Percentiles rank a stretch among this genome's conserved stretches.
Evolutionary conservation across 495 filamentous ascomycete species (phyloP).

Genomic region (Xylaria nigripes): DNA sequence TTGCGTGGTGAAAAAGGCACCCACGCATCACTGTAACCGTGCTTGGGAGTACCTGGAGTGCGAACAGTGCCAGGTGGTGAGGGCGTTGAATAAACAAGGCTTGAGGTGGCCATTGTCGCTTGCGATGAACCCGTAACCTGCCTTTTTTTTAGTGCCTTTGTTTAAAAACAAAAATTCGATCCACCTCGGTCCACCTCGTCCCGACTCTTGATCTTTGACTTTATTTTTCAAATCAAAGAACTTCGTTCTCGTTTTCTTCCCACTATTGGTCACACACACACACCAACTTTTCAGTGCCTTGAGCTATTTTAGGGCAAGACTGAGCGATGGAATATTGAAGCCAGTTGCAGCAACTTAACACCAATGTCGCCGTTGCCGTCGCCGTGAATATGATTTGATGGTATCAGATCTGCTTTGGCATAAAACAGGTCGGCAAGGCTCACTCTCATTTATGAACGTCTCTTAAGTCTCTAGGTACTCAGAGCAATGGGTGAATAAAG

Average conservation of each 20-base stretch:
- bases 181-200: constrained; percentile 1
- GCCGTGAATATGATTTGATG: neutral
- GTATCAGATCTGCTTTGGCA: neutral
- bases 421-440: neutral
- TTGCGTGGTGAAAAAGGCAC: constrained; percentile 60
- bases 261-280: neutral
- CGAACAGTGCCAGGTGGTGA: constrained; percentile 51
- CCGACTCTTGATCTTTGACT: neutral
- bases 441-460: neutral
- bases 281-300: neutral
- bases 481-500: neutral
- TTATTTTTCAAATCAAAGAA: neutral
- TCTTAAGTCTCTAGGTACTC: neutral
- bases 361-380: neutral
- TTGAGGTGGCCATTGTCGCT: constrained; percentile 19
- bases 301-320: neutral
- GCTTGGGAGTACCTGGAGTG: constrained; percentile 65
- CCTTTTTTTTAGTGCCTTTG: neutral
- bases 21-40: constrained; percentile 62
- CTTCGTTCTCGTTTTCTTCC: neutral
- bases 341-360: neutral
- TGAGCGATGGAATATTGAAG: neutral
- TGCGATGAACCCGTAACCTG: constrained; percentile 2
- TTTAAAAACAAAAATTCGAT: neutral
- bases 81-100: constrained; percentile 47